Evolutionary conservation across 169 alveolate genomes (phyloP), one percentile per base, ranked within the genome.

Genomic region (Plasmodium knowlesi): DNA sequence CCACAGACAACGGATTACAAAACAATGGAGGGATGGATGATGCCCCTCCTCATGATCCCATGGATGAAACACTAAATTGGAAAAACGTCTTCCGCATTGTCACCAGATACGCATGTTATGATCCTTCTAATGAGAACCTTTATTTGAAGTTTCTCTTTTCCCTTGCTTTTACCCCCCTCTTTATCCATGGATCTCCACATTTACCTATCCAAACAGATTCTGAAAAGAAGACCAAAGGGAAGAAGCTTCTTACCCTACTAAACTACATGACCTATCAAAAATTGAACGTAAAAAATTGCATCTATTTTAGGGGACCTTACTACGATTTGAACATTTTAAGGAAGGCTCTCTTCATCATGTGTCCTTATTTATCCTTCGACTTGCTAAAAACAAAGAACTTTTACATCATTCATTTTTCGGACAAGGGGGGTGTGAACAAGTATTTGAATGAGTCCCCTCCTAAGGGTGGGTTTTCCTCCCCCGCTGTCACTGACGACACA

Each of bases 131-230:
- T 43, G 82, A 84, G 39, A 84, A 84, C 32, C 32, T 84, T 4
- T 84, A 84, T 39, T 43, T 84, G 32, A 84, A 84, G 78, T 84
- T 84, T 71, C 32, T 84, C 19, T 70, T 84, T 22, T n/a, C 43
- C 19, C 70, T 84, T 28, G 28, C 92, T 5, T 84, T 84, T 34
- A 70, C 92, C 16, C 92, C 92, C n/a, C 25, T 84, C 54, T 84
- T 84, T 34, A 84, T 84, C 30, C 92, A 84, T 5, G 92, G 92
- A 3, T 39, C 92, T 22, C 92, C 92, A 70, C 72, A 39, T 71
- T 39, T 84, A 19, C 74, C 92, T 5, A 19, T 84, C 19, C 61
- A 73, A 39, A 70, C 41, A 1, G 43, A 41, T 3, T 70, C 30
- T 34, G 92, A 84, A 37, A 81, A 81, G 3, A 84, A 84, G 57